Base-by-base conservation (phyloP, 805 yeast genomes). In the Myxozyma nipponensis region DNA sequence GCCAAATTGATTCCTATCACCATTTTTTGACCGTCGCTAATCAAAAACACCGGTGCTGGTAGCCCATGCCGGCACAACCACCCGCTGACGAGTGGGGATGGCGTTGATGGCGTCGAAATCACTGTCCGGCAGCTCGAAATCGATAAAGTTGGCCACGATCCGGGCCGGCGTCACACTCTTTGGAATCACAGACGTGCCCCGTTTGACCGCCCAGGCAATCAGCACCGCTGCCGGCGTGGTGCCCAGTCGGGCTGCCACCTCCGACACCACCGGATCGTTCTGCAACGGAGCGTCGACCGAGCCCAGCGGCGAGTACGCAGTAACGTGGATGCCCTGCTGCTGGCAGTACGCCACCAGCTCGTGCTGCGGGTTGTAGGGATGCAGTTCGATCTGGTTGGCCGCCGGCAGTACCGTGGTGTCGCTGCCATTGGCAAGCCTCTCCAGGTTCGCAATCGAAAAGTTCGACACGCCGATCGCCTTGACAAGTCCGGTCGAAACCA, bases 291-390 rank as follows among this genome's bases (percentile, higher is more conserved):
- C 84, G 76, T 66, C 26, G 15, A 42, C 44, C 3, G 82, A 73
- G 38, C 89, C 91, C 60, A 86, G 72, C 24, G 95, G 93, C 28
- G 86, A 81, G 69, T 84, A 86, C 9, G 93, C 95, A 65, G 83
- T 83, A 46, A 83, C 65, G 34, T 72, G 66, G 51, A 83, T 81
- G 54, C 72, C 77, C 52, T 84, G 71, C 24, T 67, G 63, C 46
- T 72, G 68, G 65, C 80, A 73, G 66, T 63, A 83, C 30, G 76
- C 73, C 39, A 76, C 62, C 57, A 86, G 71, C 57, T 81, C 79
- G 9, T 66, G 70, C 66, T 85, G 90, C 39, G 86, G 85, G 32
- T 50, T 71, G 55, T 75, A 74, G 42, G 89, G 88, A 67, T 87
- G 95, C 36, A 82, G 68, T 71, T 87, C 95, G 52, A 84, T 75